Evolutionary conservation across 129 eudicot genomes (phyloP), one percentile per base, ranked within the genome.

Genomic region (Tagetes erecta): DNA sequence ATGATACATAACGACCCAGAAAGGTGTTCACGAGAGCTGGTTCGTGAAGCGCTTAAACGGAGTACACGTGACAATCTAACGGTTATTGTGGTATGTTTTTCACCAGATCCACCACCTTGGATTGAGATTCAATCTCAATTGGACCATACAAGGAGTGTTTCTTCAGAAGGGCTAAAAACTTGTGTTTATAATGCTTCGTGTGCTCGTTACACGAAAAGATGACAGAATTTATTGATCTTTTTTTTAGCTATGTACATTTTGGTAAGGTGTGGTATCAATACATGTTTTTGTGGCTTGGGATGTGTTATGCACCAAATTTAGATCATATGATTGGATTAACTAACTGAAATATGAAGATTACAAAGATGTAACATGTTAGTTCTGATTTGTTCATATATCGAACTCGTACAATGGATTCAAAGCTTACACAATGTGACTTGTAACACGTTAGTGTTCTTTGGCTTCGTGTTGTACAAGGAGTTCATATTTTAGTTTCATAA

Each of bases 1-100:
- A 92, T 87, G 92, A 76, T 87, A 34, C 96, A 89, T 70, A 92
- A 89, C 36, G 97, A 92, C 49, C 97, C 96, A 0, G 87, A 85
- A 47, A 83, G 87, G 74, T 92, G 97, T 67, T 87, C 95, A 3
- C 80, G 87, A 81, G 96, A 92, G 67, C 91, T 92, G 37, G 90
- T 89, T 35, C 78, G 88, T 74, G 96, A 92, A 79, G 97, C 97
- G 5, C 88, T 92, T 4, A 92, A 81, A 75, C 80, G 90, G 47
- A 81, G 83, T 55, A 85, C 91, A 0, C 82, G 94, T 74, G 96
- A 92, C 68, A 92, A 89, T 79, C 70, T 89, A 64, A 92, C 97
- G 1, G 96, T 87, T 1, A 67, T 87, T 3, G 88, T 89, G 78
- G 73, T 89, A 3, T 92, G 96, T 69, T 92, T 92, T 75, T 83